Base-by-base conservation (phyloP, 768 basidiomycete genomes). In the Lentinus tigrinus region DNA sequence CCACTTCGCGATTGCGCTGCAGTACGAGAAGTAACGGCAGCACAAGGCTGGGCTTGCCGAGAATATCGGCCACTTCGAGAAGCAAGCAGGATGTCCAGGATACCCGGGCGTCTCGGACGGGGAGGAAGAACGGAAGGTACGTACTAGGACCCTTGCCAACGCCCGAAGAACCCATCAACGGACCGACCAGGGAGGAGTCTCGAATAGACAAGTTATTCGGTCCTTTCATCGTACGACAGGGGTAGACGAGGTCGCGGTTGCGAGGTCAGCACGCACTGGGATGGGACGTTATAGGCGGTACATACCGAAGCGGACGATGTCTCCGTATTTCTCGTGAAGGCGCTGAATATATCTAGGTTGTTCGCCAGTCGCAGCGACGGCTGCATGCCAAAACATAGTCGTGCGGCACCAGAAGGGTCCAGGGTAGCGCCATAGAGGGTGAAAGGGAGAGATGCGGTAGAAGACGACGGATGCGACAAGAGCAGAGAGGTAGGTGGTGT, bases 141-240 rank as follows among this genome's bases (percentile, higher is more conserved):
- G 48, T 63, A 75, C 74, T 55, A 0, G 73, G 70, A 3, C 77
- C 76, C 63, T 80, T 79, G 4, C 74, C 75, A 63, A 82, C 69
- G 1, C 80, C 78, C 5, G 66, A 61, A 13, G 49, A 7, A 16
- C 67, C 66, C 27, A 63, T 27, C 3, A 79, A 64, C 0, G 70
- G 57, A 1, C 67, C 58, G 16, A 81, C 61, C 1, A 69, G 56
- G 0, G 69, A 67, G 1, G 67, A 61, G 19, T 77, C 74, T 26
- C 63, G 60, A 17, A 80, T 70, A 0, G 77, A 78, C 1, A 81
- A 63, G 46, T 78, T 78, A 63, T 80, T 81, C 8, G 78, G 80
- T 16, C 79, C 79, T 80, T 36, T 8, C n/a, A 19, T 39, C 38
- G 38, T 3, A 39, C 38, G n/a, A 49, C 46, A 28, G 6, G 17